These are phyloP conservation scores for Capsella rubella DNA, from an alignment of 441 rosid genomes.

Conservation along the genomic window DNA sequence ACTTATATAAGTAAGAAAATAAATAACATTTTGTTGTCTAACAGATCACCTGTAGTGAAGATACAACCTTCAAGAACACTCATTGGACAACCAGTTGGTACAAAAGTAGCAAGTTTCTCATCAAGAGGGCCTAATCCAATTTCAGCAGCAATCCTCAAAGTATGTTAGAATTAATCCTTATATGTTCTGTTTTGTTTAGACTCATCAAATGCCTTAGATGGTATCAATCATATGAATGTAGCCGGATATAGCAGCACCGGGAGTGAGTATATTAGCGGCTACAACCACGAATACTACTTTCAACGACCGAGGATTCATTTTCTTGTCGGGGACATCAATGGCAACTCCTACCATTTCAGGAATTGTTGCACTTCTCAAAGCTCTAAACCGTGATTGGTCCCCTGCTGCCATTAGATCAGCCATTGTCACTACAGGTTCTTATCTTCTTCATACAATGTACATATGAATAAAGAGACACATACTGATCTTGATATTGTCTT, in stretches of 20 bases:
- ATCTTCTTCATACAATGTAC: background rate
- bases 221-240: conserved; percentile 14
- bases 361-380: conserved; percentile 49
- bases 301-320: conserved; percentile 37
- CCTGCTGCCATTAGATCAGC: conserved; percentile 61
- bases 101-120: conserved; percentile 50
- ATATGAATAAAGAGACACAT: conserved; percentile 22
- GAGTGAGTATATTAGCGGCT: conserved; percentile 55
- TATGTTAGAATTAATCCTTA: conserved; percentile 8
- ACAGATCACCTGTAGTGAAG: conserved; percentile 48
- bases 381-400: conserved; percentile 50
- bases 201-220: background rate
- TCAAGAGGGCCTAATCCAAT: conserved; percentile 55
- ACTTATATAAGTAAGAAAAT: background rate
- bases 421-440: conserved; percentile 52
- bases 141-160: conserved; percentile 50
- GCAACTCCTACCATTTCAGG: conserved; percentile 49
- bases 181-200: background rate
- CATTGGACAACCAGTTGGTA: conserved; percentile 40
- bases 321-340: conserved; percentile 56
- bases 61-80: conserved; percentile 47
- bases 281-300: conserved; percentile 36
- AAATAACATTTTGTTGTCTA: background rate
- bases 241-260: conserved; percentile 64
- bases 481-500: conserved; percentile 44